phyloP scores from a whole-genome alignment of 1,284 basidiomycete species.

The Cutaneotrichosporon sp. region DNA sequence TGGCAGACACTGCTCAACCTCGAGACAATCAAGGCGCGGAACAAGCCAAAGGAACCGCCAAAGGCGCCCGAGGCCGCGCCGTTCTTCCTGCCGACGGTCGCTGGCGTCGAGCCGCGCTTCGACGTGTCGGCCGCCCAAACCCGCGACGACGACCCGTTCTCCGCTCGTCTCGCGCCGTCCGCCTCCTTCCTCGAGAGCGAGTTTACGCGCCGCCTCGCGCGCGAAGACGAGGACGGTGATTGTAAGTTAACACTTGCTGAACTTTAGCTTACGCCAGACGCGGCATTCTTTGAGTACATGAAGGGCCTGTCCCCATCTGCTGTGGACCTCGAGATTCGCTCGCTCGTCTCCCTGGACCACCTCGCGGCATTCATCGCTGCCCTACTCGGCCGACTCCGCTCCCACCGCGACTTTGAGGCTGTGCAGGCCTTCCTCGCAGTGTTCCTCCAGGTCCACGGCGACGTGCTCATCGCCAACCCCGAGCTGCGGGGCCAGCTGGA shows the following conservation, averaged over 20 bases:
- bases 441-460: conserved; percentile 78
- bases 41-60: conserved; percentile 92
- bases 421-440: conserved; percentile 84
- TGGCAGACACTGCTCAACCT: conserved; percentile 97
- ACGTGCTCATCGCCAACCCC: conserved; percentile 63
- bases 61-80: conserved; percentile 93
- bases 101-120: conserved; percentile 76
- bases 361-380: conserved; percentile 68
- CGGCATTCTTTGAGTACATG: conserved; percentile 75
- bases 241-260: conserved; percentile 56
- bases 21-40: conserved; percentile 92
- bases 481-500: conserved; percentile 60
- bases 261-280: conserved; percentile 53
- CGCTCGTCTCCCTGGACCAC: conserved; percentile 59
- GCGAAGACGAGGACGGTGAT: conserved; percentile 57
- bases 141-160: conserved; percentile 50
- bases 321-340: conserved; percentile 83
- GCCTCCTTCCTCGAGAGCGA: conserved; percentile 61
- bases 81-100: conserved; percentile 90
- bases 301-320: conserved; percentile 86
- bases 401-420: conserved; percentile 88
- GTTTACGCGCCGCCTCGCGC: conserved; percentile 63
- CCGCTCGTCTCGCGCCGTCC: conserved; percentile 57
- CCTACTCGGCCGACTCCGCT: conserved; percentile 64
- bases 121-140: conserved; percentile 51